phyloP scores from a whole-genome alignment of 164 flowering plant genomes.

The Sextonia rubra region DNA sequence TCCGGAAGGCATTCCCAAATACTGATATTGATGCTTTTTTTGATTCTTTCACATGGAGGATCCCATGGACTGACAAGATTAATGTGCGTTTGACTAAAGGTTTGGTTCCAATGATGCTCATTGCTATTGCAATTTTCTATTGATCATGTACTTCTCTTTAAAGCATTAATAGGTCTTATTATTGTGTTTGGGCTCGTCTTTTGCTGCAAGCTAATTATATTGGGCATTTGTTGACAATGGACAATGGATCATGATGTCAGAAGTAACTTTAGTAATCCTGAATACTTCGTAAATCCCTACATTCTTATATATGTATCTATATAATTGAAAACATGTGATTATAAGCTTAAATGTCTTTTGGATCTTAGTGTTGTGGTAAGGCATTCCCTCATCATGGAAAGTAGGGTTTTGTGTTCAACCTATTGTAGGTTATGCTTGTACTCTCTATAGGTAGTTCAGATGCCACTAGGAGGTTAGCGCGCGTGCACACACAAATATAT shows the following conservation, averaged over 20 bases:
- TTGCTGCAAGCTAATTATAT: background rate
- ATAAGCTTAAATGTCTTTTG: too few species aligned
- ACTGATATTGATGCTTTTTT: conserved; percentile 58
- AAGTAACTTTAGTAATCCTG: background rate
- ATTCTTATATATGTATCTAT: background rate
- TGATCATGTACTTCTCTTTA: background rate
- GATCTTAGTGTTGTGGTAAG: too few species aligned
- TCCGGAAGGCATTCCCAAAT: conserved; percentile 41
- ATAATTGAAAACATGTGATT: too few species aligned
- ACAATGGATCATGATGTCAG: background rate
- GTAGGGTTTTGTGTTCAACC: too few species aligned
- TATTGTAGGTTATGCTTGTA: too few species aligned
- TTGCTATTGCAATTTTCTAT: background rate
- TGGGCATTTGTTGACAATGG: background rate
- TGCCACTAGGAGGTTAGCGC: too few species aligned
- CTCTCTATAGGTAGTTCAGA: too few species aligned
- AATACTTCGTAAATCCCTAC: background rate
- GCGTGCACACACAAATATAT: too few species aligned
- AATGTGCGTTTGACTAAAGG: conserved; percentile 23
- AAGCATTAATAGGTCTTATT: background rate
- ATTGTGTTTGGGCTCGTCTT: background rate
- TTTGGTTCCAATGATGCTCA: conserved; percentile 7
- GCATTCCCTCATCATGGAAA: too few species aligned
- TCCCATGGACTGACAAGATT: conserved; percentile 27
- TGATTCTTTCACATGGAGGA: conserved; percentile 69